phyloP scores from a whole-genome alignment of 352 stramenopile genomes.

The Peronospora destructor region DNA sequence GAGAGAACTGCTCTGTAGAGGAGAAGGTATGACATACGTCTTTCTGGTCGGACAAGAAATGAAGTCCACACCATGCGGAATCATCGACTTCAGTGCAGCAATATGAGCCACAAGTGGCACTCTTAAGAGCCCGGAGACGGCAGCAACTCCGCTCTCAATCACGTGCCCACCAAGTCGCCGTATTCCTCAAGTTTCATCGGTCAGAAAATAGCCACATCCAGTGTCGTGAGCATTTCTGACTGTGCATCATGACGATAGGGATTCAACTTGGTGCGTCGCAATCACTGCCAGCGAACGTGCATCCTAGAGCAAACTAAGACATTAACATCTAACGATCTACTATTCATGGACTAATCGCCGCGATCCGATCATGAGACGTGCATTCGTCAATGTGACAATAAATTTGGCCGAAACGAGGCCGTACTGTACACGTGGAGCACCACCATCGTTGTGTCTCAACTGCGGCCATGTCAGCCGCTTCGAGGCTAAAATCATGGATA shows the following conservation, averaged over 20 bases:
- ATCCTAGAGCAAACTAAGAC: too few species aligned
- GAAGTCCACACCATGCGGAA: slow-evolving; percentile 79
- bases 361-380: too few species aligned
- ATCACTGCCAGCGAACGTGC: slow-evolving; percentile 13
- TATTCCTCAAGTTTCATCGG: slow-evolving; percentile 87
- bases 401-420: too few species aligned
- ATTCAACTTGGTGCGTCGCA: slow-evolving; percentile 91
- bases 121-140: slow-evolving; percentile 70
- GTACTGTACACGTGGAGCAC: too few species aligned
- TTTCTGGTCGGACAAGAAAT: slow-evolving; percentile 87
- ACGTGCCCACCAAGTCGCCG: too few species aligned
- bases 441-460: too few species aligned
- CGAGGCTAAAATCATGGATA: too few species aligned
- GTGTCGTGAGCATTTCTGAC: slow-evolving; percentile 72
- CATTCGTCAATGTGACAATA: too few species aligned
- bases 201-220: slow-evolving; percentile 85
- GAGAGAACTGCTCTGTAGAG: background rate
- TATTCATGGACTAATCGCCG: too few species aligned
- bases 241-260: slow-evolving; percentile 83
- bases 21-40: slow-evolving; percentile 29
- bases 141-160: slow-evolving; percentile 65
- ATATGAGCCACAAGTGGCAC: slow-evolving; percentile 84
- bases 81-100: slow-evolving; percentile 48
- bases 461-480: too few species aligned
- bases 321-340: too few species aligned